Conservation (phyloP, 495 filamentous ascomycete species). For the Endocarpon pusillum region DNA sequence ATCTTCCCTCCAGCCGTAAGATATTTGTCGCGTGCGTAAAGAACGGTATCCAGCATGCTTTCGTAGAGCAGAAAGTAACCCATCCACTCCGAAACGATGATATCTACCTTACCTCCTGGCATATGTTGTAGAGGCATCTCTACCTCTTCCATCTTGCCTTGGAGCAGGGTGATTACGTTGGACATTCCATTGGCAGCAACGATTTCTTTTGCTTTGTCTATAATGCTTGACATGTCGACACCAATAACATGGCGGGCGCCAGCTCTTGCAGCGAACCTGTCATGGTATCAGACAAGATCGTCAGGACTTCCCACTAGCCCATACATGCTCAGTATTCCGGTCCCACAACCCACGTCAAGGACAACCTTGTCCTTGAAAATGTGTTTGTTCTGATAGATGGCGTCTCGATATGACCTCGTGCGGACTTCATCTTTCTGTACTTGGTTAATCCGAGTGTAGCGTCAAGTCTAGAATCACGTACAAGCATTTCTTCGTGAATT, state of each 20-base stretch:
- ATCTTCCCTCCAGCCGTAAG: constrained; percentile 70
- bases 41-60: constrained; percentile 92
- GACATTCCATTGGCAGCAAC: constrained; percentile 71
- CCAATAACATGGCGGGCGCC: constrained; percentile 89
- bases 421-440: constrained; percentile 92
- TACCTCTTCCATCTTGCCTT: constrained; percentile 96
- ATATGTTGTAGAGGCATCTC: constrained; percentile 48
- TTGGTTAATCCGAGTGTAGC: constrained; percentile 7
- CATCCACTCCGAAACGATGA: constrained; percentile 99
- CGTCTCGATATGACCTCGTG: constrained; percentile 86
- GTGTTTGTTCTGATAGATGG: constrained; percentile 88
- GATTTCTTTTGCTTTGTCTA: constrained; percentile 85
- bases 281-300: constrained; percentile 1
- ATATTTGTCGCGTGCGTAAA: constrained; percentile 86
- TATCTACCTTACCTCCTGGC: constrained; percentile 56
- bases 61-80: constrained; percentile 97
- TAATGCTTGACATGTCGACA: constrained; percentile 94
- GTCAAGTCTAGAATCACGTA: constrained; percentile 24
- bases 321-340: constrained; percentile 73
- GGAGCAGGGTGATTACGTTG: constrained; percentile 71
- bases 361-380: constrained; percentile 97
- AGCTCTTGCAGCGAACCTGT: constrained; percentile 88
- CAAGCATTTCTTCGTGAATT: constrained; percentile 97
- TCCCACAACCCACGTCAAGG: constrained; percentile 95
- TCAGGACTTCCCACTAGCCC: constrained; percentile 12